phyloP scores from a whole-genome alignment of 2,329 filamentous ascomycete genomes.

The Sporothrix mexicana region DNA sequence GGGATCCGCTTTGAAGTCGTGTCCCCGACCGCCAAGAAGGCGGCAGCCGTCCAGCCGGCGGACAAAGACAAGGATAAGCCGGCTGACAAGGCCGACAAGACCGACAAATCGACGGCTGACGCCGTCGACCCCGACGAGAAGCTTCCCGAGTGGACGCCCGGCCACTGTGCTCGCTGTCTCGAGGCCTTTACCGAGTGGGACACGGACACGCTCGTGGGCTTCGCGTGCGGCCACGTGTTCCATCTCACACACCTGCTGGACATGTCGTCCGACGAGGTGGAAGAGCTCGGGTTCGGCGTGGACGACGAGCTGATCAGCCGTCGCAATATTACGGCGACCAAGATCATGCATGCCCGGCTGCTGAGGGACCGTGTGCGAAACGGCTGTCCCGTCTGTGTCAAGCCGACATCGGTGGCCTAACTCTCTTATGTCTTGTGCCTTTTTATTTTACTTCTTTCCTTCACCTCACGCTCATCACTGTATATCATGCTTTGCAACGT shows the following conservation, averaged over 20 bases:
- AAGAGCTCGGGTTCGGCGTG: constrained; percentile 47
- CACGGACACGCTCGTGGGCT: constrained; percentile 75
- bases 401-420: neutral
- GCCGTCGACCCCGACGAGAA: constrained; percentile 26
- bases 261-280: constrained; percentile 53
- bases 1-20: constrained; percentile 88
- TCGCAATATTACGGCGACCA: constrained; percentile 75
- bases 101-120: neutral
- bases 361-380: constrained; percentile 71
- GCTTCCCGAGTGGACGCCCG: constrained; percentile 49
- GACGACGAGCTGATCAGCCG: constrained; percentile 51
- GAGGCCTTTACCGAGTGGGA: constrained; percentile 66
- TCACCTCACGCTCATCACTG: neutral
- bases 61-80: constrained; percentile 28
- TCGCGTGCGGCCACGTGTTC: constrained; percentile 82
- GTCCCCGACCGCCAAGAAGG: constrained; percentile 39
- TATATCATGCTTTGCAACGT: neutral
- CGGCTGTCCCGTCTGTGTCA: constrained; percentile 66
- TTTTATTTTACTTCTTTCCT: neutral
- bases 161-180: constrained; percentile 65
- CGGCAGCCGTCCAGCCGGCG: neutral
- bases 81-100: constrained; percentile 40
- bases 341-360: constrained; percentile 84
- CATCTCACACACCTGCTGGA: constrained; percentile 75
- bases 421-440: neutral